A percentile compares a stretch with the other conserved stretches of the same genome.
Evolutionary conservation across 176 grass and related monocot species (phyloP).

Genomic region (Oryza nivara): DNA sequence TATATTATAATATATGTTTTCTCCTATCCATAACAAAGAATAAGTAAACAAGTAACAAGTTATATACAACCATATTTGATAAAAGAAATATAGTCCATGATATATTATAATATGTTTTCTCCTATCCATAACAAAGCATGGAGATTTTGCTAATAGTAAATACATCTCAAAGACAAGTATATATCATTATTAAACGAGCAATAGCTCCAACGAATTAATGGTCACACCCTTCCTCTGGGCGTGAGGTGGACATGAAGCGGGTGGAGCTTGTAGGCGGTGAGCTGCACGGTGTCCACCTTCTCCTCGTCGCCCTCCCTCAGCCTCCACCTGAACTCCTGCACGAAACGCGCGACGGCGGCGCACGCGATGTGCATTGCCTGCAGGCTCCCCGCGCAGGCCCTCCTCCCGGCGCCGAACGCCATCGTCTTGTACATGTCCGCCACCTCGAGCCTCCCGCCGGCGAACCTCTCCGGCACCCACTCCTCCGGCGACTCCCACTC

Average conservation of each 20-base stretch:
- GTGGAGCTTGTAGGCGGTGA: constrained; percentile 60
- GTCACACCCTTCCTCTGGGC: constrained; percentile 43
- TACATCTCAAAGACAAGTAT: not conserved
- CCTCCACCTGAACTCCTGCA: constrained; percentile 71
- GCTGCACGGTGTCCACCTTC: constrained; percentile 59
- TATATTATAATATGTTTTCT: no score
- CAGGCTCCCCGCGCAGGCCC: constrained; percentile 61
- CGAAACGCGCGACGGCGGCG: constrained; percentile 53
- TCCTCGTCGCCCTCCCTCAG: constrained; percentile 69
- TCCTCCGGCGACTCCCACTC: constrained; percentile 64
- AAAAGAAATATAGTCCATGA: no score
- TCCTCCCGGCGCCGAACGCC: constrained; percentile 81
- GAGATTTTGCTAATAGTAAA: no score
- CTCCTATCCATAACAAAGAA: no score
- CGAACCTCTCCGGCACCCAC: constrained; percentile 78
- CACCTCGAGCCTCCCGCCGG: constrained; percentile 43
- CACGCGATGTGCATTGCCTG: constrained; percentile 65
- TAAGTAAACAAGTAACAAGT: no score
- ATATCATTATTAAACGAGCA: not conserved
- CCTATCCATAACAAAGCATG: no score
- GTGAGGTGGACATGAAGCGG: constrained; percentile 58
- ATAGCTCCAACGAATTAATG: not conserved
- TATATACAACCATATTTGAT: no score
- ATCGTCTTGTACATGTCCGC: constrained; percentile 69
- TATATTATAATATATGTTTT: no score